Evolutionary conservation across 2,329 filamentous ascomycete species (phyloP).

Genomic region (Beauveria caledonica): DNA sequence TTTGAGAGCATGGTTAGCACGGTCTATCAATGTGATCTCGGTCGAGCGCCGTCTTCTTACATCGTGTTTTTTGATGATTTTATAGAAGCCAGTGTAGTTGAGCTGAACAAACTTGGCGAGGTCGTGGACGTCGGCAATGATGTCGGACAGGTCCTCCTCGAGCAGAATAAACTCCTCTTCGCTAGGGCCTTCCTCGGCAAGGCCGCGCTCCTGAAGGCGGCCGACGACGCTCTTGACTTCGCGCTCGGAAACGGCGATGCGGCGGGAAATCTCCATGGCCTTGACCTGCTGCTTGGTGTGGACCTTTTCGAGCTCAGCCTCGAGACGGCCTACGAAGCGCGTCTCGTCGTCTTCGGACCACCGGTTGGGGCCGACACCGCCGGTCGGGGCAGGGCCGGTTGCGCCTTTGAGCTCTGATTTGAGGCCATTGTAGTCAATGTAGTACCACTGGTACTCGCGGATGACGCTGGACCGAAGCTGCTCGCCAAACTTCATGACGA

Average conservation of each 20-base stretch:
- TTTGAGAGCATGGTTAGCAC: neutral
- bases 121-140: slow-evolving; percentile 97
- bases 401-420: slow-evolving; percentile 78
- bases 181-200: slow-evolving; percentile 51
- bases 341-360: slow-evolving; percentile 94
- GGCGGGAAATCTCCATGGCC: slow-evolving; percentile 86
- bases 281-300: slow-evolving; percentile 97
- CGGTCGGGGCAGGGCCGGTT: slow-evolving; percentile 40
- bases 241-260: slow-evolving; percentile 78
- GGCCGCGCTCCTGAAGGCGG: slow-evolving; percentile 57
- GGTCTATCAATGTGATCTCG: no score
- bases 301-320: slow-evolving; percentile 92
- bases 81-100: slow-evolving; percentile 98
- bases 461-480: slow-evolving; percentile 93
- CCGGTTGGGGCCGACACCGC: slow-evolving; percentile 42
- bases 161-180: slow-evolving; percentile 93
- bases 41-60: slow-evolving; percentile 38
- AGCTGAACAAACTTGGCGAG: slow-evolving; percentile 96
- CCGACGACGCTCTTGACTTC: slow-evolving; percentile 85
- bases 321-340: slow-evolving; percentile 76
- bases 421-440: slow-evolving; percentile 93
- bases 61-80: slow-evolving; percentile 99
- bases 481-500: slow-evolving; percentile 83
- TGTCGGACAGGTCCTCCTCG: slow-evolving; percentile 91
- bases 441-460: slow-evolving; percentile 96